A percentile compares a stretch with the other conserved stretches of the same genome.
phyloP scores from a whole-genome alignment of 108 stramenopile species.

The Pseudonitzschia pungens region DNA sequence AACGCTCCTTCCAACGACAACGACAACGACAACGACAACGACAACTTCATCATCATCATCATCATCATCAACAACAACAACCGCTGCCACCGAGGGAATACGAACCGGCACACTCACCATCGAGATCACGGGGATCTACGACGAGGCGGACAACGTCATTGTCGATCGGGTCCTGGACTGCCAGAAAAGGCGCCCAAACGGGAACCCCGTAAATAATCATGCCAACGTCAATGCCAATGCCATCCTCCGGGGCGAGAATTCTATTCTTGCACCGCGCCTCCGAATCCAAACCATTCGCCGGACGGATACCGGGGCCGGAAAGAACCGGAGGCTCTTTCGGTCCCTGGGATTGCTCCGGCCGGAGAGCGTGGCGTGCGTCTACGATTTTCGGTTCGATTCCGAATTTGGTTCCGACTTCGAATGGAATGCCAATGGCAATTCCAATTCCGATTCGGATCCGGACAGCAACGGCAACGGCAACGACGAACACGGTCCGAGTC shows the following conservation, averaged over 20 bases:
- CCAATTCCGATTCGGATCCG: neutral
- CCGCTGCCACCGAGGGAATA: neutral
- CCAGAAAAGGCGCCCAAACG: neutral
- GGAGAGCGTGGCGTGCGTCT: slow-evolving; percentile 14
- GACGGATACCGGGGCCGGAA: slow-evolving; percentile 28
- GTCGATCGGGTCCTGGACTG: slow-evolving; percentile 9
- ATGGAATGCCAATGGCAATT: neutral
- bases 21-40: neutral
- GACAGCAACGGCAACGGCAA: neutral
- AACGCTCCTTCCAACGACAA: neutral
- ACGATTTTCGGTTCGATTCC: neutral
- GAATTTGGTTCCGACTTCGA: neutral
- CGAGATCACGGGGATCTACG: slow-evolving; percentile 23
- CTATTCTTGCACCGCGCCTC: too few species aligned
- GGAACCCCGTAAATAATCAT: too few species aligned
- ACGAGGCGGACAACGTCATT: slow-evolving; percentile 35
- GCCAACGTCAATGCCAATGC: neutral
- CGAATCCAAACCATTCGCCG: slow-evolving; percentile 4
- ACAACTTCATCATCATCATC: too few species aligned
- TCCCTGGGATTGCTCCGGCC: slow-evolving; percentile 23
- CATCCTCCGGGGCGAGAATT: too few species aligned
- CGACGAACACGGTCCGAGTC: neutral
- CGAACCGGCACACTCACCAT: neutral
- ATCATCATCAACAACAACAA: neutral
- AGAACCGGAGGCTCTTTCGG: slow-evolving; percentile 22